Evolutionary conservation across 2,329 filamentous ascomycete species (phyloP), one percentile per base, ranked within the genome.

Genomic region (Penicillium paneum): DNA sequence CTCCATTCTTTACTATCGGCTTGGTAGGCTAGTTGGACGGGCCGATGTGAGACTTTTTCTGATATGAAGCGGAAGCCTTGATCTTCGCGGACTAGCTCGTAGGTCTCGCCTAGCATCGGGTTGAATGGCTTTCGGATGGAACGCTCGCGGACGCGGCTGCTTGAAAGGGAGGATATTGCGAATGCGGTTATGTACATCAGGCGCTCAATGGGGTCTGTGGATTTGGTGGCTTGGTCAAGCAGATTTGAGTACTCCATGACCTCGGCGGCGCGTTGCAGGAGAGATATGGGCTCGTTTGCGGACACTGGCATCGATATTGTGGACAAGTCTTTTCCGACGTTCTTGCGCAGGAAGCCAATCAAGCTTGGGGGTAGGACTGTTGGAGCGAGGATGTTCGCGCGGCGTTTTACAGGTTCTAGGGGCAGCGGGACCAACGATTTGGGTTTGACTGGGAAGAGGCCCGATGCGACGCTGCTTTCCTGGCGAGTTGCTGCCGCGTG

Each of bases 251-350:
- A 97, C 71, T 99, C 94, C 44, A 97, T 74, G 67, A 93, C 89
- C 73, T 99, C 94, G 0, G 93, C 89, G 4, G 92, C 82, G 57
- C 93, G 88, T 71, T 99, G 94, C 5, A 97, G 79, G 11, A 96
- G 77, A 0, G 93, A 97, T 1, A 87, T 84, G 0, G 94, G 94
- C 70, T 99, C 94, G 72, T 99, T 99, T 24, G 93, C 87, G 5
- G 93, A 96, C 1, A 97, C 94, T 0, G 94, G 94, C 93, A 97
- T 97, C 44, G 91, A 92, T 61, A 99, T 96, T 3, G 91, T 95
- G 56, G 91, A 96, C 45, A 99, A 79, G 73, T 99, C 94, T 73
- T 99, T 99, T 68, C 94, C 94, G 10, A 97, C 94, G 64, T 99
- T 99, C 74, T 97, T 99, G 63, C 94, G 86, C 31, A 97, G 81